These are phyloP conservation scores for Monosporascus sp. DNA, from an alignment of 2,329 filamentous ascomycete species.

Conservation along the genomic window DNA sequence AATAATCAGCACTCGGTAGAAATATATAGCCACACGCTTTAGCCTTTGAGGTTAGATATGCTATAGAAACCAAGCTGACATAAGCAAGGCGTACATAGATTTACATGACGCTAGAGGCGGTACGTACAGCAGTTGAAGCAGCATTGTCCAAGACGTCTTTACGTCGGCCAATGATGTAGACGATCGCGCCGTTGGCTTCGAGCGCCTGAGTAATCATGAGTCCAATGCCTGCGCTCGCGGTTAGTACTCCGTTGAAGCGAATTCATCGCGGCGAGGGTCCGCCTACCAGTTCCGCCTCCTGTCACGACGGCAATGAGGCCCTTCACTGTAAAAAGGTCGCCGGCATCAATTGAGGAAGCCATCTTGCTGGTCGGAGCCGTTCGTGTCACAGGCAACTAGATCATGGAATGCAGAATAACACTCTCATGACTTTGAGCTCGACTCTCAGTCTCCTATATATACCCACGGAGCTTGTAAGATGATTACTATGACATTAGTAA, in stretches of 20 bases:
- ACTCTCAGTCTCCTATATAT: too few species aligned
- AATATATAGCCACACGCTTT: slow-evolving; percentile 3
- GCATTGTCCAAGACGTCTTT: slow-evolving; percentile 37
- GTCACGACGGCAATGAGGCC: slow-evolving; percentile 52
- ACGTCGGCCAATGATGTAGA: slow-evolving; percentile 48
- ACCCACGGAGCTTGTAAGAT: too few species aligned
- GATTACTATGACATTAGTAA: too few species aligned
- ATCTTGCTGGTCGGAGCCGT: background rate
- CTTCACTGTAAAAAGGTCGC: slow-evolving; percentile 40
- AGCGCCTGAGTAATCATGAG: slow-evolving; percentile 45
- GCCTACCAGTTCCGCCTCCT: slow-evolving; percentile 44
- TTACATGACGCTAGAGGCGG: slow-evolving; percentile 1
- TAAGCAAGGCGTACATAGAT: background rate
- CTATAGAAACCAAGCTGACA: too few species aligned
- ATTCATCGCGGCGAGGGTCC: too few species aligned
- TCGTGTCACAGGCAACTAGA: background rate
- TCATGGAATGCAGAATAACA: too few species aligned
- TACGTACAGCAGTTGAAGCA: slow-evolving; percentile 25
- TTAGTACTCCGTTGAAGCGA: background rate
- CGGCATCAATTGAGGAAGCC: slow-evolving; percentile 18
- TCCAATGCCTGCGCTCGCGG: slow-evolving; percentile 37
- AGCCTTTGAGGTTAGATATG: too few species aligned
- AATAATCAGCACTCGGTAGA: background rate
- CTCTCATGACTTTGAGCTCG: too few species aligned
- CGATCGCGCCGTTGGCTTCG: slow-evolving; percentile 44